A percentile compares a stretch with the other conserved stretches of the same genome.
Evolutionary conservation across 2,329 filamentous ascomycete genomes (phyloP).

Genomic region (Colletotrichum shisoi): DNA sequence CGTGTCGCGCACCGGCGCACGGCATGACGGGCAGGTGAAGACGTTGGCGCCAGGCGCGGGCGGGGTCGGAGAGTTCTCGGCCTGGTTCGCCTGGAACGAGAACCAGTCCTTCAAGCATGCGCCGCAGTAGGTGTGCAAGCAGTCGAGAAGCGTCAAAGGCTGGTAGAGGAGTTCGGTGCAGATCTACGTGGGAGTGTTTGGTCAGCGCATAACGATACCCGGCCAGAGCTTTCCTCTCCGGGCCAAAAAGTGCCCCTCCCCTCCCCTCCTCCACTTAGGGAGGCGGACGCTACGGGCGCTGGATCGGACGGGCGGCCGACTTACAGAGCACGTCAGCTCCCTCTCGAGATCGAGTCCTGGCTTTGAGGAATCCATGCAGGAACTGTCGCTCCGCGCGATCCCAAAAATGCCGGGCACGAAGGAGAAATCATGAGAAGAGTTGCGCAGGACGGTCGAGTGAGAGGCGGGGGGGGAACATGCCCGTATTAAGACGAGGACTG

Average conservation of each 20-base stretch:
- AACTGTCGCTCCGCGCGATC: conserved; percentile 34
- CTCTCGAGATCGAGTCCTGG: conserved; percentile 79
- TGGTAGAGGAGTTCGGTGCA: conserved; percentile 95
- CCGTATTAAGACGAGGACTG: conserved; percentile 35
- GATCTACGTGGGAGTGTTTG: conserved; percentile 66
- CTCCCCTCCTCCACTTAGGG: conserved; percentile 17
- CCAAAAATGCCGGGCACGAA: conserved; percentile 28
- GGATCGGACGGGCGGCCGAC: conserved; percentile 49
- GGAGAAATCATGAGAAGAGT: conserved; percentile 21
- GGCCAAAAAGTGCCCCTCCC: conserved; percentile 21
- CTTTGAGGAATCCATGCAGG: conserved; percentile 59
- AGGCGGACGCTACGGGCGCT: conserved; percentile 21
- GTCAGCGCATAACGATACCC: conserved; percentile 17
- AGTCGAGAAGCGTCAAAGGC: conserved; percentile 89
- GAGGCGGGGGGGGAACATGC: conserved; percentile 26
- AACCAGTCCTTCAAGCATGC: conserved; percentile 98
- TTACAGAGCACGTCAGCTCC: conserved; percentile 93
- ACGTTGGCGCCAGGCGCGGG: conserved; percentile 58
- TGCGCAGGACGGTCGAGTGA: conserved; percentile 16
- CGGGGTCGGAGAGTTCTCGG: conserved; percentile 59
- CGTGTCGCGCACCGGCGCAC: conserved; percentile 84
- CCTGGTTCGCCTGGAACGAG: conserved; percentile 73
- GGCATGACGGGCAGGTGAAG: conserved; percentile 93
- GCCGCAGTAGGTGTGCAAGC: conserved; percentile 94
- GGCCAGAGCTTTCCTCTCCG: background rate